A percentile compares a stretch with the other conserved stretches of the same genome.
These are phyloP conservation scores for Mortierella sp. DNA, from an alignment of 371 early-diverging fungal genomes.

Conservation along the genomic window DNA sequence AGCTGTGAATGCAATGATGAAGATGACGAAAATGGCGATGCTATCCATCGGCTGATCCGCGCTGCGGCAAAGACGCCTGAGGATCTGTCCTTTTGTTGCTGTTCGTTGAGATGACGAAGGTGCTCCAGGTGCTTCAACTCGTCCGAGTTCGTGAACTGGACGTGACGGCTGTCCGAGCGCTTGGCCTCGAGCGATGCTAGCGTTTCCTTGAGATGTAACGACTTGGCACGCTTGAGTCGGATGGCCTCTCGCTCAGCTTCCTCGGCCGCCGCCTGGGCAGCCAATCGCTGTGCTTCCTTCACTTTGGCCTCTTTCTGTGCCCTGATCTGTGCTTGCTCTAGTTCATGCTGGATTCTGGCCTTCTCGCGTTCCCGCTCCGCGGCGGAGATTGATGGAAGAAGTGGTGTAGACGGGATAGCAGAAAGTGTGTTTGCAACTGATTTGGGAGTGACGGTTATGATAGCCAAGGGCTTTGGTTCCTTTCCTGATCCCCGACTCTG, in stretches of 20 bases:
- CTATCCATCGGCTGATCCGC: slow-evolving; percentile 26
- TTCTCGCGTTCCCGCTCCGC: slow-evolving; percentile 36
- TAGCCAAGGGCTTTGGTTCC: slow-evolving; percentile 31
- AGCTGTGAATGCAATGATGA: neutral
- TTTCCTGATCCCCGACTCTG: slow-evolving; percentile 33
- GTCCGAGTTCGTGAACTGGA: slow-evolving; percentile 26
- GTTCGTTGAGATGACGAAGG: slow-evolving; percentile 15
- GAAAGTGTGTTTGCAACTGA: slow-evolving; percentile 1
- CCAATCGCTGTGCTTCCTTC: slow-evolving; percentile 19
- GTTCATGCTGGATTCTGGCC: slow-evolving; percentile 35
- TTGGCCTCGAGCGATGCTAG: slow-evolving; percentile 49
- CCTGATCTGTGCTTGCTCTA: slow-evolving; percentile 36
- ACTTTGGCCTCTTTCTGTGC: slow-evolving; percentile 29
- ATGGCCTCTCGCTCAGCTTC: slow-evolving; percentile 40
- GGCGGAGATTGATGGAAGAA: slow-evolving; percentile 27
- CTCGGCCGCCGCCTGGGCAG: slow-evolving; percentile 38
- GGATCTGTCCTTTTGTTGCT: slow-evolving; percentile 4
- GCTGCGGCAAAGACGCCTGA: slow-evolving; percentile 12
- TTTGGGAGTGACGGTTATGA: slow-evolving; percentile 11
- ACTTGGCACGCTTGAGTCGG: slow-evolving; percentile 31
- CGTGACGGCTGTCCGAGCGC: slow-evolving; percentile 23
- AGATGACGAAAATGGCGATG: slow-evolving; percentile 18
- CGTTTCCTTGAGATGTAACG: slow-evolving; percentile 42
- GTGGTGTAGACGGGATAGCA: slow-evolving; percentile 24
- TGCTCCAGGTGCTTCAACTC: slow-evolving; percentile 49